phyloP scores from a whole-genome alignment of 2,329 filamentous ascomycete genomes.

The Fonsecaea erecta region DNA sequence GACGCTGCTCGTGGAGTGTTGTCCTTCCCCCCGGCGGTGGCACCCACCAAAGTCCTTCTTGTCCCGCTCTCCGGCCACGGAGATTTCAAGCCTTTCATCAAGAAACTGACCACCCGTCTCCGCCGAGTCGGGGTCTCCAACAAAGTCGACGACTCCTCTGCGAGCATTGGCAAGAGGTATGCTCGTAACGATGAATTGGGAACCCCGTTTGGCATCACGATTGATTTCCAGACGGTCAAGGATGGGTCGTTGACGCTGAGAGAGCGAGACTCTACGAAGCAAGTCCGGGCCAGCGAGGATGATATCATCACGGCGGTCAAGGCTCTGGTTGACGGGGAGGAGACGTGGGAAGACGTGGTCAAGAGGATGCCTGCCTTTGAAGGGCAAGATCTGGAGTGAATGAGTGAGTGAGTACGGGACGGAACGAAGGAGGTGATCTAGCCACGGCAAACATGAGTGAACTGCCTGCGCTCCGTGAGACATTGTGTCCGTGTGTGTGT shows the following conservation, averaged over 20 bases:
- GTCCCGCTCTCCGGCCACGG: constrained; percentile 83
- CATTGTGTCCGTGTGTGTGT: constrained; percentile 5
- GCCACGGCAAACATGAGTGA: background rate
- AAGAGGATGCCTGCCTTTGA: constrained; percentile 82
- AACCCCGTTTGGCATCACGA: constrained; percentile 89
- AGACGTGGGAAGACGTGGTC: constrained; percentile 72
- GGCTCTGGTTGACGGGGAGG: constrained; percentile 64
- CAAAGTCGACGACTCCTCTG: constrained; percentile 86
- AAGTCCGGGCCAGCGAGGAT: constrained; percentile 82
- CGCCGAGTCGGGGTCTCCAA: constrained; percentile 77
- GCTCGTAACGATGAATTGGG: constrained; percentile 94
- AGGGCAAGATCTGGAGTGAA: constrained; percentile 65
- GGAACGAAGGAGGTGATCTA: background rate
- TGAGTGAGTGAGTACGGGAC: background rate
- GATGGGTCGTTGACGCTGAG: constrained; percentile 84
- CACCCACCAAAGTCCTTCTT: constrained; percentile 94
- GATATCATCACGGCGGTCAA: constrained; percentile 77
- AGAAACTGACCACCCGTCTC: constrained; percentile 74
- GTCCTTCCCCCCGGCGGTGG: constrained; percentile 75
- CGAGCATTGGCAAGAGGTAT: constrained; percentile 93
- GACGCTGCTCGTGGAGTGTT: constrained; percentile 84
- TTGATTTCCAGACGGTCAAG: constrained; percentile 94
- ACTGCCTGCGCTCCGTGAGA: background rate
- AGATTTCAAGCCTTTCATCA: constrained; percentile 78
- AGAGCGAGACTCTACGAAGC: constrained; percentile 87